Percentiles rank a stretch among this genome's conserved stretches.
phyloP scores from a whole-genome alignment of 108 stramenopile species.

The Cylindrotheca closterium region DNA sequence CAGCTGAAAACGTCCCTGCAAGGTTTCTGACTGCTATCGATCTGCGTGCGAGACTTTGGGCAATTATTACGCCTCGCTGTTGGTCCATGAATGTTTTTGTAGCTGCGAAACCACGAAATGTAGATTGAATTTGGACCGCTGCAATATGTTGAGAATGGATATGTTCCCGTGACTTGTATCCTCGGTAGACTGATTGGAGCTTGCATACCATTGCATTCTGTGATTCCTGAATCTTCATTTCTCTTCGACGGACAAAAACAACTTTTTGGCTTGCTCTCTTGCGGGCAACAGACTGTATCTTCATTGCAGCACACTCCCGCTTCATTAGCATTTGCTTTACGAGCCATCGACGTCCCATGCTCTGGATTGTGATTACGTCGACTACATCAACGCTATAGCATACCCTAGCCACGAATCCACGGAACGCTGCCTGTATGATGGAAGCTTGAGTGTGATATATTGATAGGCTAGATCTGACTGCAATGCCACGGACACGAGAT shows the following conservation, averaged over 20 bases:
- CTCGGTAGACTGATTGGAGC: constrained; percentile 6
- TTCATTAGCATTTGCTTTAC: constrained; percentile 4
- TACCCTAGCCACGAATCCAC: constrained; percentile 27
- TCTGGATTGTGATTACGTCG: constrained; percentile 47
- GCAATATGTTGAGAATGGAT: constrained; percentile 3
- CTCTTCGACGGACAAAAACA: not conserved
- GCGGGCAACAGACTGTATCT: constrained; percentile 8
- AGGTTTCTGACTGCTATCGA: not conserved
- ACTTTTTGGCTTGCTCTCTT: not conserved
- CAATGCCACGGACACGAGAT: constrained; percentile 10
- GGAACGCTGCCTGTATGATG: constrained; percentile 48
- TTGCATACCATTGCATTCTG: not conserved
- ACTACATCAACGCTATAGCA: constrained; percentile 37
- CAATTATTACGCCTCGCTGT: not conserved
- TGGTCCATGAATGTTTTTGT: not conserved
- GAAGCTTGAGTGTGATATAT: constrained; percentile 7
- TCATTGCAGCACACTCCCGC: not conserved
- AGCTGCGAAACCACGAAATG: not conserved
- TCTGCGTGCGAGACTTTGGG: not conserved
- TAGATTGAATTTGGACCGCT: constrained; percentile 8
- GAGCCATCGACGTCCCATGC: constrained; percentile 24
- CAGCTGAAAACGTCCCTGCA: not conserved
- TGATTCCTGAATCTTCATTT: not conserved
- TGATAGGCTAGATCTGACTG: not conserved
- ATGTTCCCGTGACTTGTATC: not conserved